Percentiles rank a stretch among this genome's conserved stretches.
phyloP scores from a whole-genome alignment of 768 basidiomycete species.

The Gelatoporia subvermispora region DNA sequence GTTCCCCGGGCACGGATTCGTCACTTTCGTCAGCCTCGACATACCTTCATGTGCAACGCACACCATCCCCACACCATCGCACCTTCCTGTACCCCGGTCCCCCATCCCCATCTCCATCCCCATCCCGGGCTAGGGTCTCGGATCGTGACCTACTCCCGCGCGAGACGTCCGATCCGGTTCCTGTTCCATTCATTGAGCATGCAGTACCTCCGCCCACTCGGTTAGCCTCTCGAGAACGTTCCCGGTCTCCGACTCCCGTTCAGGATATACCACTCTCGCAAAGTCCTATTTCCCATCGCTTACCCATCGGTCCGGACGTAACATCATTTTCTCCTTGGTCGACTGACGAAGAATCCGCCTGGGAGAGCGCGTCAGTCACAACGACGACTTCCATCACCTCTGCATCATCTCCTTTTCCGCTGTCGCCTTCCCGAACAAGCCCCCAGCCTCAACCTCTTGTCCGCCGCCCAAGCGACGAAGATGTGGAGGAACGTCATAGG shows the following conservation, averaged over 20 bases:
- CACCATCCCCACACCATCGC: slow-evolving; percentile 28
- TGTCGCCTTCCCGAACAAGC: slow-evolving; percentile 28
- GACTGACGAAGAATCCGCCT: slow-evolving; percentile 72
- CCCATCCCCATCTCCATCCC: slow-evolving; percentile 45
- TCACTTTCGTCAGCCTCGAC: slow-evolving; percentile 18
- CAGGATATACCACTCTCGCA: slow-evolving; percentile 11
- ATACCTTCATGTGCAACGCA: slow-evolving; percentile 21
- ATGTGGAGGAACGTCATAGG: slow-evolving; percentile 24
- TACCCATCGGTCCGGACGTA: slow-evolving; percentile 17
- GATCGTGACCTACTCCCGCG: neutral
- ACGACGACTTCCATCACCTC: slow-evolving; percentile 61
- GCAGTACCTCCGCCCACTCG: slow-evolving; percentile 18
- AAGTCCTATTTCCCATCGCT: slow-evolving; percentile 19
- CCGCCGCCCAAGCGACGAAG: slow-evolving; percentile 27
- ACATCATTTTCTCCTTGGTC: slow-evolving; percentile 54
- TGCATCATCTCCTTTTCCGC: slow-evolving; percentile 32
- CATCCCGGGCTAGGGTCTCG: slow-evolving; percentile 20
- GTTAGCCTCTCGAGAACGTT: slow-evolving; percentile 8
- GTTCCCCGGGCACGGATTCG: slow-evolving; percentile 23
- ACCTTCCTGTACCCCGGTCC: slow-evolving; percentile 28
- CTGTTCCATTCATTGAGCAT: neutral
- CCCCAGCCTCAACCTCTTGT: slow-evolving; percentile 27
- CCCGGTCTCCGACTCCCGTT: slow-evolving; percentile 18
- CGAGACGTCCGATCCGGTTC: neutral
- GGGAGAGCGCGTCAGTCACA: slow-evolving; percentile 65